These are phyloP conservation scores for Zopfochytrium polystomum DNA, from an alignment of 371 early-diverging fungal genomes.

Conservation along the genomic window DNA sequence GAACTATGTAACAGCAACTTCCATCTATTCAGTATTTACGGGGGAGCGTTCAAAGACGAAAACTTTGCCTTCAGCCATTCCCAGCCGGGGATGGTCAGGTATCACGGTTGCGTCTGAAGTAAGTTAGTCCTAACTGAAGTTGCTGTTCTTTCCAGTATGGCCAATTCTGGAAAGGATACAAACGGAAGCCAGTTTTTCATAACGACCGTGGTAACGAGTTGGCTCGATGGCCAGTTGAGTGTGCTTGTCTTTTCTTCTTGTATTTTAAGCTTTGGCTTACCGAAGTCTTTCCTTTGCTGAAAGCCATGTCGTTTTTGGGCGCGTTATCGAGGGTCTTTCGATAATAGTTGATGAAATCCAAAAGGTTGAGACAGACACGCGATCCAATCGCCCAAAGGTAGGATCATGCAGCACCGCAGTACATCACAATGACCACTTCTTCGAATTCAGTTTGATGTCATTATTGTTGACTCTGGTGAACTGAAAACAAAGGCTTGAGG, in stretches of 20 bases:
- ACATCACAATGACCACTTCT: neutral
- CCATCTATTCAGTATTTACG: slow-evolving; percentile 63
- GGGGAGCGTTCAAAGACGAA: slow-evolving; percentile 61
- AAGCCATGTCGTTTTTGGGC: slow-evolving; percentile 88
- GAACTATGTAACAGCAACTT: slow-evolving; percentile 40
- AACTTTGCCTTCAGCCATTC: slow-evolving; percentile 58
- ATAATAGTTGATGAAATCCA: slow-evolving; percentile 54
- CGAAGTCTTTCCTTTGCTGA: slow-evolving; percentile 22
- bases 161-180: slow-evolving; percentile 58
- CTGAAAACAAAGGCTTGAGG: too few species aligned
- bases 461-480: slow-evolving; percentile 43
- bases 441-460: slow-evolving; percentile 52
- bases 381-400: slow-evolving; percentile 16
- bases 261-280: neutral
- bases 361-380: slow-evolving; percentile 18
- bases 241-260: neutral
- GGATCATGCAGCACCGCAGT: neutral
- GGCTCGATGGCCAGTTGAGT: slow-evolving; percentile 76
- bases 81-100: slow-evolving; percentile 53
- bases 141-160: too few species aligned
- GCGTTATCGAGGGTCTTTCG: slow-evolving; percentile 77
- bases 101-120: neutral
- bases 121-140: too few species aligned
- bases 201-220: slow-evolving; percentile 32
- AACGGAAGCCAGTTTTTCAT: slow-evolving; percentile 99